These are phyloP conservation scores for Arctostaphylos glauca DNA, from an alignment of 148 eudicot genomes.

Conservation along the genomic window DNA sequence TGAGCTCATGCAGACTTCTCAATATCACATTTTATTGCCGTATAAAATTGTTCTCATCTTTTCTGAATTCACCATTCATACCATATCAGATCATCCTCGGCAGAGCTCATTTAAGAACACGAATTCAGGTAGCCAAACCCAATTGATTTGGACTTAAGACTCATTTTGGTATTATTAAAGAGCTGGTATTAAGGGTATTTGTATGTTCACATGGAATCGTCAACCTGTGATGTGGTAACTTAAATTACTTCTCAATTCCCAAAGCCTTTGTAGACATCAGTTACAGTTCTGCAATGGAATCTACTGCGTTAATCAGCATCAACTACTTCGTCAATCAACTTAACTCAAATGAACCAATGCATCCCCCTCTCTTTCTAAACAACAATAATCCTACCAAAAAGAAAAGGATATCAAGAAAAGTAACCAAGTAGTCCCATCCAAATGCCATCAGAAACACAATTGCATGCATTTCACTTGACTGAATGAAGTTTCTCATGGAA, in stretches of 20 bases:
- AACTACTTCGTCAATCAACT: not conserved
- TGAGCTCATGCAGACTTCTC: not conserved
- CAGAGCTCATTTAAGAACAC: no score
- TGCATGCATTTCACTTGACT: not conserved
- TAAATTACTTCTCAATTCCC: not conserved
- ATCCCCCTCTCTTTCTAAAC: not conserved
- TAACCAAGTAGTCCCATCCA: not conserved
- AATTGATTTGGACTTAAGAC: no score
- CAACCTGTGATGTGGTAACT: not conserved
- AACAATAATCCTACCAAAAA: not conserved
- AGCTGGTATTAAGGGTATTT: not conserved
- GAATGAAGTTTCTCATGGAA: slow-evolving; percentile 3
- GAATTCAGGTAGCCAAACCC: no score
- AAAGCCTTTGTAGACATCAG: not conserved
- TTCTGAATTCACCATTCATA: not conserved
- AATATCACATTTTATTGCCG: not conserved
- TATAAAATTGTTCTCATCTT: not conserved
- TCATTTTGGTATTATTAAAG: not conserved
- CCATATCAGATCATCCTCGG: not conserved
- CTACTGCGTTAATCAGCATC: not conserved
- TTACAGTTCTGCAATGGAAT: not conserved
- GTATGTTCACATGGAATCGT: not conserved
- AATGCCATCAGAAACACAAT: slow-evolving; percentile 8
- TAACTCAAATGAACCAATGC: not conserved
- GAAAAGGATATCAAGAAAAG: not conserved